Percentiles rank a stretch among this genome's conserved stretches.
These are phyloP conservation scores for barley (Hordeum vulgare) DNA, from an alignment of 176 grass and related monocot genomes.

Conservation along the genomic window MorexV3_pseudomolecules_assembly NC_058523.1:196650671-196651170, in stretches of 20 bases:
- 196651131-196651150: conserved; percentile 42
- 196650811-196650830: no score
- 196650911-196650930: neutral
- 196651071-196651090: conserved; percentile 41
- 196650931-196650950: neutral
- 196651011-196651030: neutral
- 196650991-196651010: neutral
- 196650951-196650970: neutral
- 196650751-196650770: no score
- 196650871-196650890: neutral
- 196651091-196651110: conserved; percentile 35
- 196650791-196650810: no score
- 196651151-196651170: conserved; percentile 65
- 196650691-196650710: no score
- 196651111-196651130: conserved; percentile 29
- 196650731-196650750: no score
- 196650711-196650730: no score
- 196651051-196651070: neutral
- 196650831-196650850: no score
- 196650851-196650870: neutral
- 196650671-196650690: no score
- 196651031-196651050: neutral
- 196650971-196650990: neutral
- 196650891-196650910: neutral
- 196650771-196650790: no score